These are phyloP conservation scores for Aciculosporium take DNA, from an alignment of 2,329 filamentous ascomycete species.

Conservation along the genomic window DNA sequence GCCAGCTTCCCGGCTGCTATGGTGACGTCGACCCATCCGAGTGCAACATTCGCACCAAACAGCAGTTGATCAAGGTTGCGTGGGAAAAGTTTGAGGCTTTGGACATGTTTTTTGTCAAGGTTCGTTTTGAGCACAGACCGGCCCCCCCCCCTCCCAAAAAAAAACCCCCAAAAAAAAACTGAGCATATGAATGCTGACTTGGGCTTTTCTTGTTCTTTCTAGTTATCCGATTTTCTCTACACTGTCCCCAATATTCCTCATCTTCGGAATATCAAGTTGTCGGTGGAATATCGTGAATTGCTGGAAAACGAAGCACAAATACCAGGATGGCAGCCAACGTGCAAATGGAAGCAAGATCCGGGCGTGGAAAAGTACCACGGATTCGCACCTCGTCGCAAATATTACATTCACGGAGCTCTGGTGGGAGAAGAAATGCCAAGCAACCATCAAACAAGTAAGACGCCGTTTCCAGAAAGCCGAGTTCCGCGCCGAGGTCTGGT, in stretches of 20 bases:
- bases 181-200: conserved; percentile 3
- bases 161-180: too few relatives aligned
- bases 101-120: conserved; percentile 55
- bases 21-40: conserved; percentile 28
- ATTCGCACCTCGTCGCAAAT: conserved; percentile 43
- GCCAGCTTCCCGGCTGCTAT: conserved; percentile 38
- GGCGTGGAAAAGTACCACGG: conserved; percentile 34
- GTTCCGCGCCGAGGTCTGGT: conserved; percentile 41
- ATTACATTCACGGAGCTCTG: conserved; percentile 42
- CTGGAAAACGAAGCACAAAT: conserved; percentile 34
- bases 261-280: conserved; percentile 39
- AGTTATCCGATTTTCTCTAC: conserved; percentile 49
- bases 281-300: conserved; percentile 45
- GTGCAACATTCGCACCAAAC: conserved; percentile 28
- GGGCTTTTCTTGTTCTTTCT: background rate
- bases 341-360: conserved; percentile 47
- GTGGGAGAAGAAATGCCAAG: conserved; percentile 37
- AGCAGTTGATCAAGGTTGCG: conserved; percentile 34
- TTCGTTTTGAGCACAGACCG: conserved; percentile 15
- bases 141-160: too few relatives aligned
- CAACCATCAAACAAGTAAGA: conserved; percentile 32
- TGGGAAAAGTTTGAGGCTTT: conserved; percentile 40
- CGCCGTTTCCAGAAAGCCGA: conserved; percentile 39
- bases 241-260: conserved; percentile 44
- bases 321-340: conserved; percentile 24